Percentiles rank a stretch among this genome's conserved stretches.
Conservation (phyloP, 2,329 filamentous ascomycete genomes). For the Botrytis tulipae region DNA sequence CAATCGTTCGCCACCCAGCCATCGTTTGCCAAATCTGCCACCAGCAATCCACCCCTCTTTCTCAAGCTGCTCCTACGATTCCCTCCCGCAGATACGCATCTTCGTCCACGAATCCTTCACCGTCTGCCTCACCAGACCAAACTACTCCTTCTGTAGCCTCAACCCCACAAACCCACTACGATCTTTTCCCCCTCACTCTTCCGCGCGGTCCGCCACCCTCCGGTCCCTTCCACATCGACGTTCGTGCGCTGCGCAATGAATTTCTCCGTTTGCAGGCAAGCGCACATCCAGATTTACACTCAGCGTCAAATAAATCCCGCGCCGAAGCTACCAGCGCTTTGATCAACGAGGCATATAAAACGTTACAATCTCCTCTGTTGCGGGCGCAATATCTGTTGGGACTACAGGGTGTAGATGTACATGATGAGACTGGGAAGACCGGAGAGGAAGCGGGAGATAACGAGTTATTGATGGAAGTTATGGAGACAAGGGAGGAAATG, state of each 20-base stretch:
- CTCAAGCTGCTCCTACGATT: neutral
- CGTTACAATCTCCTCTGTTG: conserved; percentile 71
- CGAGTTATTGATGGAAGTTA: conserved; percentile 71
- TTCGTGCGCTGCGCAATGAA: conserved; percentile 70
- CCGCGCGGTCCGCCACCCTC: conserved; percentile 73
- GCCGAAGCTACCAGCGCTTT: conserved; percentile 77
- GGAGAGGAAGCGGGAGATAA: conserved; percentile 70
- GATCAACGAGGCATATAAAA: conserved; percentile 91
- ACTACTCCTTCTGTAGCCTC: neutral
- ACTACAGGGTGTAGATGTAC: conserved; percentile 69
- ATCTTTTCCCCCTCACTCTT: conserved; percentile 80
- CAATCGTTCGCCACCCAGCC: neutral
- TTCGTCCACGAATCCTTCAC: neutral
- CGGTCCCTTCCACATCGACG: conserved; percentile 73
- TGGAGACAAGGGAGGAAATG: conserved; percentile 76
- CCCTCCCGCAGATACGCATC: conserved; percentile 5
- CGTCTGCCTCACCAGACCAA: neutral
- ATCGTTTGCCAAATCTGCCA: conserved; percentile 8
- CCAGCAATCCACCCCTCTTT: conserved; percentile 2
- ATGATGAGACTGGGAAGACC: conserved; percentile 52
- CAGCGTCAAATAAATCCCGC: conserved; percentile 51
- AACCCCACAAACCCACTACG: conserved; percentile 65
- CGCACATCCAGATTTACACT: conserved; percentile 65
- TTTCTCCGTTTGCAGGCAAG: conserved; percentile 80
- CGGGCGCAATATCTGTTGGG: conserved; percentile 85